These are phyloP conservation scores for Boehmeria nivea DNA, from an alignment of 306 rosid genomes.

Conservation along the genomic window DNA sequence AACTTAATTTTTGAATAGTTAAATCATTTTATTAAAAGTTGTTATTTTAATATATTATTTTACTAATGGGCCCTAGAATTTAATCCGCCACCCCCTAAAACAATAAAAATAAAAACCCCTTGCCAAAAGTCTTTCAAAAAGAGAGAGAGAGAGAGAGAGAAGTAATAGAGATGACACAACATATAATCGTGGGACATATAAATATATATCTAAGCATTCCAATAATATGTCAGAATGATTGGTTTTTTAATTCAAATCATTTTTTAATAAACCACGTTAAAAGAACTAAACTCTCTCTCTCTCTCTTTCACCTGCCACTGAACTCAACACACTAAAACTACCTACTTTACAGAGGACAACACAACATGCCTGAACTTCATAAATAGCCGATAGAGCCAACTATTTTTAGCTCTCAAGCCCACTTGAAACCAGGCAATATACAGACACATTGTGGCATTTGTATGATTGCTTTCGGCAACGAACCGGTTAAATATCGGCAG, in stretches of 20 bases:
- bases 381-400: slow-evolving; percentile 17
- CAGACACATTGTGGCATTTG: not conserved
- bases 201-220: not conserved
- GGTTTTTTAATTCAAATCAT: slow-evolving; percentile 15
- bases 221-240: slow-evolving; percentile 35
- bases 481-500: slow-evolving; percentile 17
- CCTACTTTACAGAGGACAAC: slow-evolving; percentile 54
- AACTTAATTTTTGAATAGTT: no score
- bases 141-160: no score
- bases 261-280: slow-evolving; percentile 17
- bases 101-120: no score
- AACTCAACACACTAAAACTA: slow-evolving; percentile 38
- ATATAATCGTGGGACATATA: slow-evolving; percentile 23
- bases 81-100: no score
- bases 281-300: slow-evolving; percentile 7
- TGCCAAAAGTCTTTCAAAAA: no score
- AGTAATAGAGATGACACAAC: slow-evolving; percentile 17
- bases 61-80: no score
- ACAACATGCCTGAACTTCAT: slow-evolving; percentile 14
- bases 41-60: no score
- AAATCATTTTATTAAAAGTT: no score
- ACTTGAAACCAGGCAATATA: not conserved
- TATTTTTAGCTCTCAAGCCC: slow-evolving; percentile 24
- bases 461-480: slow-evolving; percentile 16
- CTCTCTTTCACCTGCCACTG: slow-evolving; percentile 24